phyloP scores from a whole-genome alignment of 352 stramenopile species.

The Globisporangium cystogenes region DNA sequence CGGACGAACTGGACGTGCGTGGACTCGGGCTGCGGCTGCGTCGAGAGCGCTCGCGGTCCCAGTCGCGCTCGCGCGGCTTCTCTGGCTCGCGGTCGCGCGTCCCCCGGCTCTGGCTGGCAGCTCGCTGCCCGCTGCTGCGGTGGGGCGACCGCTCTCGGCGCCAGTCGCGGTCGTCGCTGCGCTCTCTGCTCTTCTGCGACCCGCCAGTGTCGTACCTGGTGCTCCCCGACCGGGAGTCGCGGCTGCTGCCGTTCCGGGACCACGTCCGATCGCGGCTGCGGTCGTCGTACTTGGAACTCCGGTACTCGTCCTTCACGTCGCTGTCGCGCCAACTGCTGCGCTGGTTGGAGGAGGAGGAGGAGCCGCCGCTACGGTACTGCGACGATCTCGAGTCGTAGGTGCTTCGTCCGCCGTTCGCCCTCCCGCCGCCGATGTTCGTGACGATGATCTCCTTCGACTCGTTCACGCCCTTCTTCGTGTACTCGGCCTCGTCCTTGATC shows the following conservation, averaged over 20 bases:
- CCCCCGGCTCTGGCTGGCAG: conserved; percentile 4
- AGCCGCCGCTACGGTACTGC: conserved; percentile 10
- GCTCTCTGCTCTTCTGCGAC: conserved; percentile 6
- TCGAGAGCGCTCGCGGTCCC: conserved; percentile 20
- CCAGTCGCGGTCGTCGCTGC: conserved; percentile 5
- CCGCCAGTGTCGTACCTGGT: conserved; percentile 10
- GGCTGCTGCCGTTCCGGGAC: conserved; percentile 8
- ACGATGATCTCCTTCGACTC: conserved; percentile 48
- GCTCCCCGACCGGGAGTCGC: conserved; percentile 2
- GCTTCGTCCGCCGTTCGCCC: not conserved
- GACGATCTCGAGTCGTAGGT: conserved; percentile 4
- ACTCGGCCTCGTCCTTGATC: conserved; percentile 56
- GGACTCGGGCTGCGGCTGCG: conserved; percentile 32
- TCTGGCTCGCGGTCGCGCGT: conserved; percentile 23
- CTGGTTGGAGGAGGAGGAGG: not conserved
- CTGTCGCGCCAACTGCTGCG: conserved; percentile 2
- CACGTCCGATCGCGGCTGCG: conserved; percentile 13
- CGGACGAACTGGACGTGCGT: conserved; percentile 19
- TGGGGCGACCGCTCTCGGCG: conserved; percentile 12
- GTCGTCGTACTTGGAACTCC: conserved; percentile 17
- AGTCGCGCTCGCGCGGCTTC: conserved; percentile 5
- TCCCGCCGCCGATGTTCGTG: conserved; percentile 12
- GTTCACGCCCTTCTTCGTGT: conserved; percentile 61
- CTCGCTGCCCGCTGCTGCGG: not conserved
- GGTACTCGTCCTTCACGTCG: conserved; percentile 14